Percentiles rank a stretch among this genome's conserved stretches.
Conservation (phyloP, 2,329 filamentous ascomycete genomes). For the Pseudocercospora ulei region DNA sequence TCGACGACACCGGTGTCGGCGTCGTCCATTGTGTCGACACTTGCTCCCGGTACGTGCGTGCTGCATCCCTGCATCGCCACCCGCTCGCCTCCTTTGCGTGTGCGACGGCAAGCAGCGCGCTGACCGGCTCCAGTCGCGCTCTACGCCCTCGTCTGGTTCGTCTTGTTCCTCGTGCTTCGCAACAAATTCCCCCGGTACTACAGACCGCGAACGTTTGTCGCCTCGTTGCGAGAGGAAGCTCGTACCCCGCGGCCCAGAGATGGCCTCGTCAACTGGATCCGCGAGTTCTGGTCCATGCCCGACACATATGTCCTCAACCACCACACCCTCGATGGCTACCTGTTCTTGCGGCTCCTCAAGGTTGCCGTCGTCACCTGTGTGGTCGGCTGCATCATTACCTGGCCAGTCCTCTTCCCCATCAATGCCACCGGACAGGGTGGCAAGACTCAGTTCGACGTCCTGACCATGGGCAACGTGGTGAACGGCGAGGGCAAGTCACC, state of each 20-base stretch:
- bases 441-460: constrained; percentile 58
- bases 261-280: constrained; percentile 37
- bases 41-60: constrained; percentile 21
- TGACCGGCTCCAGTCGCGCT: constrained; percentile 24
- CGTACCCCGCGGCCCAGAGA: constrained; percentile 35
- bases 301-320: constrained; percentile 80
- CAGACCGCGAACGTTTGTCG: constrained; percentile 40
- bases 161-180: constrained; percentile 38
- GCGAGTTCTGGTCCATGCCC: constrained; percentile 45
- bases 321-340: constrained; percentile 83
- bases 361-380: constrained; percentile 69
- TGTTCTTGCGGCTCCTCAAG: constrained; percentile 81
- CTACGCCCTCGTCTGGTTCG: constrained; percentile 32
- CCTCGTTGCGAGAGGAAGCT: constrained; percentile 37
- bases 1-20: constrained; percentile 27
- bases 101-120: not conserved
- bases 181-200: constrained; percentile 40
- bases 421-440: constrained; percentile 69
- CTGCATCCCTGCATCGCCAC: not conserved
- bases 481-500: constrained; percentile 17
- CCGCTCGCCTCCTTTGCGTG: not conserved
- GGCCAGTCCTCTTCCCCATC: constrained; percentile 79
- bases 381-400: constrained; percentile 72
- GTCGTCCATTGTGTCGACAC: constrained; percentile 32
- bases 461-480: constrained; percentile 51